phyloP scores from a whole-genome alignment of 305 asterid genomes.

The Euphrasia arctica region DNA sequence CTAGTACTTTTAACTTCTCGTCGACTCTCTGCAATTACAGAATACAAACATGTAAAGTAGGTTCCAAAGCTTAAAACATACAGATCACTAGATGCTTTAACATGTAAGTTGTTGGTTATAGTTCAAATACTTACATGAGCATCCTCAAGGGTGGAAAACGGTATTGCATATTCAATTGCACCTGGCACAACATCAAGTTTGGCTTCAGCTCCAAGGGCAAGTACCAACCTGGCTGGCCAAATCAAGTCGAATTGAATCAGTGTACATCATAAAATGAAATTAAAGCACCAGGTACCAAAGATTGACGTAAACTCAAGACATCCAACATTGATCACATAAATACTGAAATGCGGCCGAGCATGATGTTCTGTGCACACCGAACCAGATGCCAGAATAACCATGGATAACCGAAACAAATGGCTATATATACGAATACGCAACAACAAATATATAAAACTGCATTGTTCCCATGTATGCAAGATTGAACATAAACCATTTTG shows the following conservation, averaged over 20 bases:
- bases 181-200: constrained; percentile 90
- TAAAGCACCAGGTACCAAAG: constrained; percentile 21
- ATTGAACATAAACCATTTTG: not conserved
- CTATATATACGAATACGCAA: too few relatives aligned
- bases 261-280: constrained; percentile 2
- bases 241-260: constrained; percentile 39
- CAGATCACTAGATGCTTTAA: constrained; percentile 18
- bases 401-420: not conserved
- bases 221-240: constrained; percentile 98
- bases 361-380: constrained; percentile 19
- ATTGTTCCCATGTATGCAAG: constrained; percentile 5
- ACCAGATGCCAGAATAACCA: constrained; percentile 4
- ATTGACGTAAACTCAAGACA: constrained; percentile 20
- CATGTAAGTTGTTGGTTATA: constrained; percentile 15
- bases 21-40: constrained; percentile 65
- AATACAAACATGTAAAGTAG: constrained; percentile 20
- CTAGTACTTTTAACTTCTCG: constrained; percentile 61
- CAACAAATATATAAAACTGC: constrained; percentile 7
- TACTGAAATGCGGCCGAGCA: constrained; percentile 7
- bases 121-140: constrained; percentile 64
- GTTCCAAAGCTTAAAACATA: constrained; percentile 17
- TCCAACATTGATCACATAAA: constrained; percentile 8
- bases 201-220: constrained; percentile 93
- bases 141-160: constrained; percentile 93
- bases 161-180: constrained; percentile 75